phyloP scores from a whole-genome alignment of 352 stramenopile species.

The Lagenidium giganteum region DNA sequence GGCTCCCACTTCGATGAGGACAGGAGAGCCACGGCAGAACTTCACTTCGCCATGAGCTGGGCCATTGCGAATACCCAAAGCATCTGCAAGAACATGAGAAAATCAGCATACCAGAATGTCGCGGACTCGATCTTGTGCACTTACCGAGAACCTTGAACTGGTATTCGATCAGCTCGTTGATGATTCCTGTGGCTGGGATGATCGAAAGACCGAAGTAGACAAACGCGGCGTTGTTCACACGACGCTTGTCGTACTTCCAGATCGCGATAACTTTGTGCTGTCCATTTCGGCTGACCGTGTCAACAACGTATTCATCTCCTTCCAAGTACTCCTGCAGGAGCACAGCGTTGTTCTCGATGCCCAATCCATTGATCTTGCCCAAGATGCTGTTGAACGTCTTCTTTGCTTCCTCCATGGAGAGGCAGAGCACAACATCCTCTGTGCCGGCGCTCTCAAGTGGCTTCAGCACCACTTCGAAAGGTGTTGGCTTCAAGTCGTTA shows the following conservation, averaged over 20 bases:
- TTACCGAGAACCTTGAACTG: slow-evolving; percentile 67
- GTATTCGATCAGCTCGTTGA: slow-evolving; percentile 83
- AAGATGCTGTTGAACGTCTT: slow-evolving; percentile 82
- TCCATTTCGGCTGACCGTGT: slow-evolving; percentile 92
- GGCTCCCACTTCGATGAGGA: slow-evolving; percentile 94
- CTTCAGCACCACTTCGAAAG: slow-evolving; percentile 91
- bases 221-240: slow-evolving; percentile 92
- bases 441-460: slow-evolving; percentile 73
- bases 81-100: slow-evolving; percentile 23
- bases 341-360: slow-evolving; percentile 80
- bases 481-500: slow-evolving; percentile 48
- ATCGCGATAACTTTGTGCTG: slow-evolving; percentile 94
- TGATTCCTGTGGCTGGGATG: slow-evolving; percentile 54
- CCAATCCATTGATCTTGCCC: slow-evolving; percentile 83
- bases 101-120: background rate
- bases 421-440: slow-evolving; percentile 77
- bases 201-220: slow-evolving; percentile 91
- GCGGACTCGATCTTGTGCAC: slow-evolving; percentile 4
- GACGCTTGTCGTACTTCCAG: slow-evolving; percentile 98
- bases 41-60: slow-evolving; percentile 83
- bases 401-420: slow-evolving; percentile 66
- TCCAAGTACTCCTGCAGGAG: slow-evolving; percentile 93
- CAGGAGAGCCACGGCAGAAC: slow-evolving; percentile 78
- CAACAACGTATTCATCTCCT: slow-evolving; percentile 95
- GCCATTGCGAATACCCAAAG: slow-evolving; percentile 67